Evolutionary conservation across 129 eudicot species (phyloP).

Genomic region (Erigeron canadensis): DNA sequence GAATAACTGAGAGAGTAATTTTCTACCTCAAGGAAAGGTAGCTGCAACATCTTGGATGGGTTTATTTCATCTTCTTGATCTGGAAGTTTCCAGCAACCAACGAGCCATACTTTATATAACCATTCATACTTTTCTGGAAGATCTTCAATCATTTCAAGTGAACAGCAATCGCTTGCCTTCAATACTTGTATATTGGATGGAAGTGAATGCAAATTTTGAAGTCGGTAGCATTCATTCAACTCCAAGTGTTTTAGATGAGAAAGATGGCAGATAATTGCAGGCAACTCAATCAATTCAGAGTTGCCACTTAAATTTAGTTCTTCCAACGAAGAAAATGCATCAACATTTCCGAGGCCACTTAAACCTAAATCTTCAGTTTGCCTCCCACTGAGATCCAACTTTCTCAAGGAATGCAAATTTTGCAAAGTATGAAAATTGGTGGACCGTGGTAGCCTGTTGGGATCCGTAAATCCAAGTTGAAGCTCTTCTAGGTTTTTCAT

Average conservation of each 20-base stretch:
- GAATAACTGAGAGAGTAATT: background rate
- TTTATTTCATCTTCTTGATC: background rate
- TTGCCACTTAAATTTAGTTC: background rate
- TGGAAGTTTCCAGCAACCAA: background rate
- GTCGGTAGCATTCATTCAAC: background rate
- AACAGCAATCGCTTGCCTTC: background rate
- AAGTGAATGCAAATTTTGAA: background rate
- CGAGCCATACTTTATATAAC: background rate
- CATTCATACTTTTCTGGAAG: background rate
- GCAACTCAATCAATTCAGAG: background rate
- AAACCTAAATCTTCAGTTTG: background rate
- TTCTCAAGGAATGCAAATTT: background rate
- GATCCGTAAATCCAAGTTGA: background rate
- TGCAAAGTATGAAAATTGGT: background rate
- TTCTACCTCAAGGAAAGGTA: background rate
- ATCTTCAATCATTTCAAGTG: background rate
- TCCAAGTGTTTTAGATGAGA: background rate
- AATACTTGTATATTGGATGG: conserved; percentile 6
- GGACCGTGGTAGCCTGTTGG: background rate
- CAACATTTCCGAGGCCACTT: background rate
- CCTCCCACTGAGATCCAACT: background rate
- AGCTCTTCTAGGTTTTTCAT: conserved; percentile 1
- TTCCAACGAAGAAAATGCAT: background rate
- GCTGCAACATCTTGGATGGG: background rate
- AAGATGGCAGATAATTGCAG: background rate